Base-by-base conservation (phyloP, 768 basidiomycete genomes). In the Mycena albidolilacea region DNA sequence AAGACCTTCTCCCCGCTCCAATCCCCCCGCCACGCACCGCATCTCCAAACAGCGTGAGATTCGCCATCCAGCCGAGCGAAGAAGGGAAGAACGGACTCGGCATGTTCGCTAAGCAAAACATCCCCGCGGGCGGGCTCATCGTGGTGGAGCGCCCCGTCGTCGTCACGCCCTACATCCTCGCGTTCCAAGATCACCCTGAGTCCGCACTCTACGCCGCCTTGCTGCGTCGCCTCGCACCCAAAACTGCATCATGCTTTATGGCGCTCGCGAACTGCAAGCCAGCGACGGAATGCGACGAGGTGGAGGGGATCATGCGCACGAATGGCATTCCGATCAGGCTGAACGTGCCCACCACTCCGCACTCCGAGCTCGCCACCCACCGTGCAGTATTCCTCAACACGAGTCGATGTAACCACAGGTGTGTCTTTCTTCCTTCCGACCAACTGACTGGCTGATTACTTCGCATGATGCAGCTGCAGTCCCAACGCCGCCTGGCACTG, bases 341-440 rank as follows among this genome's bases (percentile, higher is more conserved):
- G 2, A 50, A 77, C 17, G 77, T 80, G 41, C 79, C 81, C 14
- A 72, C 77, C 12, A 72, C 73, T 1, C 62, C 71, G 2, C 67
- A 75, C 52, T 71, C 78, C 1, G 80, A 81, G 64, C 60, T 81
- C 19, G 64, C 76, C 7, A 78, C 76, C 7, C 81, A 85, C 69
- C 78, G 81, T 2, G 85, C 75, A 8, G 59, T 86, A 1, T 86
- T 85, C 60, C 75, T 85, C 30, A 78, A 81, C 44, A 77, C 79
- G 1, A 83, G 83, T 58, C 72, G 81, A 23, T 84, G 82, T 58
- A 85, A 85, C 64, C 85, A 86, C 70, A 85, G 85, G 85, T 85
- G 46, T 57, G 50, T 30, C 38, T 21, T 41, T 52, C 43, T 5
- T 60, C 21, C 55, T 35, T 64, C 50, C 9, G 52, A 58, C 17